Evolutionary conservation across 352 stramenopile species (phyloP), one percentile per base, ranked within the genome.

Genomic region (Pythium periplocum): DNA sequence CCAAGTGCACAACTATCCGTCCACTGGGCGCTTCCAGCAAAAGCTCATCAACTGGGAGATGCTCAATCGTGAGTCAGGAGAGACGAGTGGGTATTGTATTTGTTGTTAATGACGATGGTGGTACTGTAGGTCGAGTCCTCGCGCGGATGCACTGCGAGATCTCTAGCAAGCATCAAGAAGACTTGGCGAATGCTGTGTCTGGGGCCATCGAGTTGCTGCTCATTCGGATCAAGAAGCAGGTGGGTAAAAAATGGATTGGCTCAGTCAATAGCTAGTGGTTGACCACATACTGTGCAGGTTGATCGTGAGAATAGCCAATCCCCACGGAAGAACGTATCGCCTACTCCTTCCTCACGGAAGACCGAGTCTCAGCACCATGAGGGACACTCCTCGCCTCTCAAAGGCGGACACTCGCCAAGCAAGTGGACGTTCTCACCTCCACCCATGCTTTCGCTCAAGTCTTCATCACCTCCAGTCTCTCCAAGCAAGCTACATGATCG

Each of bases 21-120:
- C 63, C 4, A 62, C 73, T 1, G 51, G 69, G 48, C 60, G 64
- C 4, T 62, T 79, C 42, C 62, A 79, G 55, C 73, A 81, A 45
- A 84, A 84, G 43, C 43, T 75, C 33, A 57, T 56, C 44, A 84
- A 84, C 63, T 84, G 73, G 73, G 73, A 84, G 41, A 67, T 67
- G 4, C 59, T 84, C 12, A 84, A 84, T 26, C 69, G 73, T 83
- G 46, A 38, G 73, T 50, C 17, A 26, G 17, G 17, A 26, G 17
- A 2, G 31, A 9, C 33, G n/a, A 34, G 5, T 30, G 3, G 10
- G 9, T 26, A 48, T 42, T 42, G 6, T 4, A 39, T 53, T 11
- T 45, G 11, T 41, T 49, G 37, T 7, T 9, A n/a, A 36, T 42
- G 45, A 39, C 10, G 34, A 10, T 41, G 46, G 39, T 6, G n/a